phyloP scores from a whole-genome alignment of 2,329 filamentous ascomycete species.

The Cladobotryum protrusum region DNA sequence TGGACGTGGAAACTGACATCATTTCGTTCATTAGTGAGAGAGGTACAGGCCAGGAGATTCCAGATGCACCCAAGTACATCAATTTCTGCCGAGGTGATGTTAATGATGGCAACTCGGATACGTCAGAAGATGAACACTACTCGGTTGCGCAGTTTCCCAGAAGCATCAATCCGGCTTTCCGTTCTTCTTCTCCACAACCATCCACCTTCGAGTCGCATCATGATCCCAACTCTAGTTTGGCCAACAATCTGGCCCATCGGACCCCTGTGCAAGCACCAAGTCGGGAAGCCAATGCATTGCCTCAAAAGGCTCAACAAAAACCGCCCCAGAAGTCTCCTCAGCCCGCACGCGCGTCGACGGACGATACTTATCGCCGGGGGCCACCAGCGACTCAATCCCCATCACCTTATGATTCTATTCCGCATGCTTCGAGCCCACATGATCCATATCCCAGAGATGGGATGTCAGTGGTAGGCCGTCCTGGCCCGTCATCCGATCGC shows the following conservation, averaged over 20 bases:
- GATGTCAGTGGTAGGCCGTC: slow-evolving; percentile 94
- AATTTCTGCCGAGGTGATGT: slow-evolving; percentile 92
- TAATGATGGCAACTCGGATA: slow-evolving; percentile 73
- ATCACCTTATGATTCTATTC: slow-evolving; percentile 41
- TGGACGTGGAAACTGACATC: slow-evolving; percentile 97
- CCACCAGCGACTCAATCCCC: slow-evolving; percentile 14
- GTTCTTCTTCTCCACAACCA: slow-evolving; percentile 92
- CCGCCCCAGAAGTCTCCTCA: slow-evolving; percentile 9
- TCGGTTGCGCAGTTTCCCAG: slow-evolving; percentile 94
- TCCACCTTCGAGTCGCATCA: slow-evolving; percentile 90
- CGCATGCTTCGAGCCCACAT: slow-evolving; percentile 67
- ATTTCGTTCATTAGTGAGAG: slow-evolving; percentile 76
- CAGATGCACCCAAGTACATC: slow-evolving; percentile 95
- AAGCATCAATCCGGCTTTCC: slow-evolving; percentile 90
- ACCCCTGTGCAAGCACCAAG: slow-evolving; percentile 39
- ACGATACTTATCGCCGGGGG: slow-evolving; percentile 16
- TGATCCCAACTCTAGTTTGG: slow-evolving; percentile 70
- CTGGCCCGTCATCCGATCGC: slow-evolving; percentile 56
- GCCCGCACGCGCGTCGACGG: slow-evolving; percentile 13
- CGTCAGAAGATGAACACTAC: slow-evolving; percentile 81
- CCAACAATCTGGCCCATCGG: slow-evolving; percentile 59
- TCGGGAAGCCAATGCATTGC: slow-evolving; percentile 45
- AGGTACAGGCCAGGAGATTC: slow-evolving; percentile 95
- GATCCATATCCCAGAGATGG: slow-evolving; percentile 92
- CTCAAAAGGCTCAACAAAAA: slow-evolving; percentile 38